Evolutionary conservation across 805 yeast species (phyloP).

Genomic region (Hanseniaspora guilliermondii): DNA sequence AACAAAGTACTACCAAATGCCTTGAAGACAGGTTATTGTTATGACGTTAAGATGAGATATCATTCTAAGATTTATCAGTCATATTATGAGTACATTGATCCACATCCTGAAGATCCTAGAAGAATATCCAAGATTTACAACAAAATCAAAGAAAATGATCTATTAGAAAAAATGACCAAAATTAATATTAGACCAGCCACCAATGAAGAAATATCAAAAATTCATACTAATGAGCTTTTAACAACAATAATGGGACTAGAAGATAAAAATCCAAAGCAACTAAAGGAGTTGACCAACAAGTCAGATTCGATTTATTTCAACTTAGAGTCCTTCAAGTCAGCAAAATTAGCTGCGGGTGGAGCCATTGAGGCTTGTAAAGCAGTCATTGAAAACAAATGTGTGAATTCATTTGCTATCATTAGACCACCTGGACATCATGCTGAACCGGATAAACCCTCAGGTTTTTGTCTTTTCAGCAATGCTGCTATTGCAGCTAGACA

Average conservation of each 20-base stretch:
- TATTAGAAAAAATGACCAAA: slow-evolving; percentile 77
- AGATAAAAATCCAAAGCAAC: slow-evolving; percentile 60
- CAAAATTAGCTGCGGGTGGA: slow-evolving; percentile 90
- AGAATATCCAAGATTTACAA: slow-evolving; percentile 89
- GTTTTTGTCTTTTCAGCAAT: slow-evolving; percentile 88
- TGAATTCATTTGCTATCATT: slow-evolving; percentile 85
- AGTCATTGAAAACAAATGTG: slow-evolving; percentile 83
- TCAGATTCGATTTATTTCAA: slow-evolving; percentile 94
- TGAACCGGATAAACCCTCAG: slow-evolving; percentile 94
- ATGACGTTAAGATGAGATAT: slow-evolving; percentile 94
- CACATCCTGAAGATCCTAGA: slow-evolving; percentile 98
- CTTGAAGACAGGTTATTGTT: slow-evolving; percentile 83
- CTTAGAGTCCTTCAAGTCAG: slow-evolving; percentile 76
- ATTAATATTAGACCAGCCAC: slow-evolving; percentile 86
- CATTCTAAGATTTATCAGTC: slow-evolving; percentile 91
- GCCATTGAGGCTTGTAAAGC: slow-evolving; percentile 93
- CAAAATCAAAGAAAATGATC: slow-evolving; percentile 85
- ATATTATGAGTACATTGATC: slow-evolving; percentile 87
- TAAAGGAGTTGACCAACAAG: slow-evolving; percentile 70
- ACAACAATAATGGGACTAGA: slow-evolving; percentile 64
- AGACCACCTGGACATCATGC: slow-evolving; percentile 99
- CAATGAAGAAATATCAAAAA: slow-evolving; percentile 70
- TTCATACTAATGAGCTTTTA: slow-evolving; percentile 73
- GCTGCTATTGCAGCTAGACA: slow-evolving; percentile 94
- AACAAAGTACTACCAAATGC: slow-evolving; percentile 37